These are phyloP conservation scores for Trametes maxima DNA, from an alignment of 768 basidiomycete species.

Conservation along the genomic window DNA sequence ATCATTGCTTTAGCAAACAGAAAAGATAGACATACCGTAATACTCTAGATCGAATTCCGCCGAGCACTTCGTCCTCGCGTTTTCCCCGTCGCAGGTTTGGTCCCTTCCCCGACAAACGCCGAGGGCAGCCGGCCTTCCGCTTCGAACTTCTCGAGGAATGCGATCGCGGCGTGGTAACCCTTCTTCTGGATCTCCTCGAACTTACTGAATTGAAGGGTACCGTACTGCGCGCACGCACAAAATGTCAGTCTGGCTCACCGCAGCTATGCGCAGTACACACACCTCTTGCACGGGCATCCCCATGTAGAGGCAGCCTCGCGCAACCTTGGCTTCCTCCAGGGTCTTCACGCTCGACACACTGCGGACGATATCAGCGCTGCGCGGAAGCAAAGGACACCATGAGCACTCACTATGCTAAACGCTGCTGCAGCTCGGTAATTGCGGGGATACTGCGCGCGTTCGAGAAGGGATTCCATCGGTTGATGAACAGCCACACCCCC, in stretches of 20 bases:
- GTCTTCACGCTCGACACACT: constrained; percentile 97
- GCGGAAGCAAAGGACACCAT: not conserved
- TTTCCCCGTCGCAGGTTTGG: constrained; percentile 46
- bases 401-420: constrained; percentile 85
- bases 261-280: not conserved
- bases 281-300: constrained; percentile 95
- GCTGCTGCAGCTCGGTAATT: constrained; percentile 91
- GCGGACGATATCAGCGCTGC: not conserved
- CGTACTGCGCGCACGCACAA: constrained; percentile 55
- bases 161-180: constrained; percentile 74
- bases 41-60: constrained; percentile 63
- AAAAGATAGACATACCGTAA: not conserved
- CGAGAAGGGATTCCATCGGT: constrained; percentile 92
- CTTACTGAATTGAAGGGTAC: constrained; percentile 87
- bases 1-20: too few relatives aligned
- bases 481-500: constrained; percentile 94
- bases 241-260: not conserved
- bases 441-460: constrained; percentile 75
- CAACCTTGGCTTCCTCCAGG: constrained; percentile 91
- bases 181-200: constrained; percentile 86
- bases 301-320: constrained; percentile 88
- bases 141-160: constrained; percentile 75
- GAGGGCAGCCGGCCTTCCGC: constrained; percentile 83
- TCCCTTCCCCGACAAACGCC: constrained; percentile 63
- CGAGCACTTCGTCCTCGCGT: constrained; percentile 78